Evolutionary conservation across 805 yeast species (phyloP), one percentile per base, ranked within the genome.

Genomic region (Spathaspora hagerdaliae): DNA sequence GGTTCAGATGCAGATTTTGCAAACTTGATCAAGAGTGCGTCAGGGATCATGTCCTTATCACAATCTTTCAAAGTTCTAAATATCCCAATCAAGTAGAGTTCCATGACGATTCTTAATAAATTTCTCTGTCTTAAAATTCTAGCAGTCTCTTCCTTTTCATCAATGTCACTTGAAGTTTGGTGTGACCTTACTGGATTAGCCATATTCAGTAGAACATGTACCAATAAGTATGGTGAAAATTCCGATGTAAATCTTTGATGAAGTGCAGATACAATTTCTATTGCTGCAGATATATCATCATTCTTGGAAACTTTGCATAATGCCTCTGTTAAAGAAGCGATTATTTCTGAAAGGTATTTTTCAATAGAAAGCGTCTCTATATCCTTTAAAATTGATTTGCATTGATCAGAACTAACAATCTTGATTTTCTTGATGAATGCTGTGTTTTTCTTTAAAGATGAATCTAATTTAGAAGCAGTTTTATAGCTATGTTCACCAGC

Each of bases 381-480:
- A 47, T 88, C 96, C 43, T 79, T 77, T 34, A 87, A 47, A 1
- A 86, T 62, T 7, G 73, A 58, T 1, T 59, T 53, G 37, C 53
- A 57, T 35, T 74, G 73, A 6, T 83, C 91, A 35, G 73, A 74
- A 34, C 69, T 75, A 24, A 89, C 61, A 2, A 76, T 69, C 51
- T 82, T 75, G 42, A 90, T 58, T 54, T 84, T 85, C 59, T 83
- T 85, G 42, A 89, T 82, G 56, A 87, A 86, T 0, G 89, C 85
- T 3, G 88, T 80, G 58, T 91, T 87, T 60, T 84, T 87, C 69
- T 90, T 90, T 52, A 90, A 69, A 46, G 91, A 84, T 0, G 95
- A 71, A 58, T 90, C 96, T 8, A 82, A 61, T 49, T 76, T 78
- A 11, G 51, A 27, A 1, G 56, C 50, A 6, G 51, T 42, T 8